Evolutionary conservation across 169 alveolate species (phyloP).

Genomic region (Plasmodium billcollinsi): DNA sequence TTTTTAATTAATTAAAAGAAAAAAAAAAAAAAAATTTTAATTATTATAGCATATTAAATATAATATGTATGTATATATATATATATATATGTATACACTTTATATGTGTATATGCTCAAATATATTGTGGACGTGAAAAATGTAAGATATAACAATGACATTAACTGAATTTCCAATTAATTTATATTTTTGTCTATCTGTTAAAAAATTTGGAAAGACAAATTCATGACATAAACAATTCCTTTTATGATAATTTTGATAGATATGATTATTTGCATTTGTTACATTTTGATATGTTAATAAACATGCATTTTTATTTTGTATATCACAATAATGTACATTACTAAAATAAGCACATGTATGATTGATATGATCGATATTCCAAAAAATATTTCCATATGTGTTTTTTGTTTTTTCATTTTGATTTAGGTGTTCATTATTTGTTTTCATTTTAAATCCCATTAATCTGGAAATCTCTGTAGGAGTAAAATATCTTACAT

Average conservation of each 20-base stretch:
- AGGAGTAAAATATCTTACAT: slow-evolving; percentile 70
- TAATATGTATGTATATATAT: too few species aligned
- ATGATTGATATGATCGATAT: slow-evolving; percentile 66
- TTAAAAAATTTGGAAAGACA: slow-evolving; percentile 48
- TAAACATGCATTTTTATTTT: slow-evolving; percentile 17
- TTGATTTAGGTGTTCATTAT: not conserved
- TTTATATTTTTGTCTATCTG: slow-evolving; percentile 66
- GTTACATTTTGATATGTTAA: slow-evolving; percentile 1
- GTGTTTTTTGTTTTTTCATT: slow-evolving; percentile 14
- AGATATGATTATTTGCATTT: not conserved
- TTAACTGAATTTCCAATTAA: slow-evolving; percentile 74
- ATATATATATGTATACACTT: not conserved
- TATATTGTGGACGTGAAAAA: slow-evolving; percentile 53
- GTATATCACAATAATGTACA: slow-evolving; percentile 49
- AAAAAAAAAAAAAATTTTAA: too few species aligned
- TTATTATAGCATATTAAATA: too few species aligned
- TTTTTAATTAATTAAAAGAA: too few species aligned
- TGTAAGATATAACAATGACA: slow-evolving; percentile 48
- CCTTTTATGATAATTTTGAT: not conserved
- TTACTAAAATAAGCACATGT: slow-evolving; percentile 40
- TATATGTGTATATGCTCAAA: slow-evolving; percentile 20
- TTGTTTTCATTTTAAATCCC: slow-evolving; percentile 71
- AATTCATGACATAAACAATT: slow-evolving; percentile 56
- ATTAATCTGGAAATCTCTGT: slow-evolving; percentile 66
- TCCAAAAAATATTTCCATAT: slow-evolving; percentile 71